Percentiles rank a stretch among this genome's conserved stretches.
Conservation (phyloP, 176 grass and related monocot species). For the Zea luxurians region DNA sequence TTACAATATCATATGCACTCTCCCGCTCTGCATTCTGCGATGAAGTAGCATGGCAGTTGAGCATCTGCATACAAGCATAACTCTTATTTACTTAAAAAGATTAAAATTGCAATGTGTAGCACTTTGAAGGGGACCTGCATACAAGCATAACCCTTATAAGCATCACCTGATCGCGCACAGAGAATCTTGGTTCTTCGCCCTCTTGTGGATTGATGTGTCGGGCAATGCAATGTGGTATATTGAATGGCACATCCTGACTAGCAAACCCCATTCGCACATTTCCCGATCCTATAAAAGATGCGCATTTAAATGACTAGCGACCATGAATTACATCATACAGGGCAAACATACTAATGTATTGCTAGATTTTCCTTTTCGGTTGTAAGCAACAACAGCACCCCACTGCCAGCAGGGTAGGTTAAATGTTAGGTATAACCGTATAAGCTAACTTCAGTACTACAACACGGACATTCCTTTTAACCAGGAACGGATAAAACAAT, state of each 20-base stretch:
- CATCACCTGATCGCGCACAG: slow-evolving; percentile 68
- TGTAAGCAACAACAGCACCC: not conserved
- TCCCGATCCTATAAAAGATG: slow-evolving; percentile 55
- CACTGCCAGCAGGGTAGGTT: not conserved
- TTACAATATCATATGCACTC: slow-evolving; percentile 90
- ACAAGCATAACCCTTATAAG: slow-evolving; percentile 6
- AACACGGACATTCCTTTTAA: not conserved
- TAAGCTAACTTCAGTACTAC: not conserved
- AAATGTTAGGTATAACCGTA: not conserved
- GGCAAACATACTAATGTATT: not conserved
- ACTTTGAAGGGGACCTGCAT: not conserved
- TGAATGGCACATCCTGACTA: slow-evolving; percentile 84
- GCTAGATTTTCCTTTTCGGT: not conserved
- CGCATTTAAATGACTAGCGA: slow-evolving; percentile 11
- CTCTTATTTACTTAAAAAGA: slow-evolving; percentile 2
- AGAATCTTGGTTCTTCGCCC: slow-evolving; percentile 35
- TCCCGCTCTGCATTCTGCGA: slow-evolving; percentile 66
- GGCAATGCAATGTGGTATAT: slow-evolving; percentile 76
- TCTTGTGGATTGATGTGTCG: slow-evolving; percentile 41
- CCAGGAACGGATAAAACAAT: not conserved
- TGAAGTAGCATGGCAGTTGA: slow-evolving; percentile 59
- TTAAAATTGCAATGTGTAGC: not conserved
- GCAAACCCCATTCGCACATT: slow-evolving; percentile 88
- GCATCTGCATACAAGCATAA: slow-evolving; percentile 51
- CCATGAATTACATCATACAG: not conserved